Evolutionary conservation across 345 rosid species (phyloP), one percentile per base, ranked within the genome.

Genomic region (Zanthoxylum bungeanum): DNA sequence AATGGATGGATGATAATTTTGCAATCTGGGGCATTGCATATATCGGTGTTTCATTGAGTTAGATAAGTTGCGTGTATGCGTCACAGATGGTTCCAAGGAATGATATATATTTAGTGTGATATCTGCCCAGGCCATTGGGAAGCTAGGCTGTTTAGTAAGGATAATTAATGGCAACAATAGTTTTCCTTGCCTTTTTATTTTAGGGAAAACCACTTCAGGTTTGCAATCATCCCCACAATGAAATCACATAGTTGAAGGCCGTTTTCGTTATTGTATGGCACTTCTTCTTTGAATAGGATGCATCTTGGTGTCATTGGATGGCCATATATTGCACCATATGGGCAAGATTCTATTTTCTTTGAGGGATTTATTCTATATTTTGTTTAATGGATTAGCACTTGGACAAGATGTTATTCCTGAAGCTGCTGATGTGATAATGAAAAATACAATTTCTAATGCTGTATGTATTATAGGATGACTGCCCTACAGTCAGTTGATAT

Each of bases 191-290:
- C 14, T 36, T 24, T 46, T 24, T 27, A 56, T 56, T 59, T 25
- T 51, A 1, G 6, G 33, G 71, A 4, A 22, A 25, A 36, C 5
- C n/a, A 5, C 51, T 16, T 39, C 40, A 9, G 30, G 44, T 40
- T 57, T 69, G 31, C 55, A 40, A 27, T 6, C 56, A 56, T 39
- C 28, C n/a, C 22, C 28, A 5, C n/a, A 27, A 39, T 36, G 25
- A 28, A 53, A 57, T 10, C 72, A 30, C 44, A 56, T 57, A 42
- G 42, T 30, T 40, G 72, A 17, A 16, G 19, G 4, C 5, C 17
- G 8, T 53, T 51, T 68, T 24, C 28, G 19, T 69, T 39, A 25
- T 25, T 68, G 14, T 53, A 53, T 52, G 71, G 61, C 47, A 68
- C 34, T 53, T 25, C 19, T 69, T 9, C 25, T 19, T 27, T 7